phyloP scores from a whole-genome alignment of 768 basidiomycete species.

The Suillus sp. region DNA sequence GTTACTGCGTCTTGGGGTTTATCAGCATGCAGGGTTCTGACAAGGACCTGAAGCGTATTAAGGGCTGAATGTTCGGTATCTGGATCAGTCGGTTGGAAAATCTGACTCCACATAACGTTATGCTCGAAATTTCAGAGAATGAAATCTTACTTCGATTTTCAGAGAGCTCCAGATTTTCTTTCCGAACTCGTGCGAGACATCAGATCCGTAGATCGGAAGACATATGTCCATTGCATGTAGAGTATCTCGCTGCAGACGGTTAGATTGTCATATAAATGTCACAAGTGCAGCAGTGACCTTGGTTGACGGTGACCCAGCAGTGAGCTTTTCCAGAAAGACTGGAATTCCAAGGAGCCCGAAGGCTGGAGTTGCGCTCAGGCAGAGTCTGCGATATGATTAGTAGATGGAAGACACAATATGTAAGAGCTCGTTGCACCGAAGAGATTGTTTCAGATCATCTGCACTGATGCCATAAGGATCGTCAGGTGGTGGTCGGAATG shows the following conservation, averaged over 20 bases:
- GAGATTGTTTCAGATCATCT: constrained; percentile 75
- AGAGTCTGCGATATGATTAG: constrained; percentile 45
- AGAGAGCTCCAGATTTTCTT: constrained; percentile 87
- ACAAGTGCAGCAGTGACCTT: constrained; percentile 55
- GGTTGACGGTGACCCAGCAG: constrained; percentile 74
- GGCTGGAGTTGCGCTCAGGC: constrained; percentile 74
- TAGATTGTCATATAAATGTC: neutral
- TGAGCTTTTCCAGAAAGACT: constrained; percentile 89
- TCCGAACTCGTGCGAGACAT: constrained; percentile 59
- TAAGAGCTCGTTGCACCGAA: constrained; percentile 50
- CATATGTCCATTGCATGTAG: constrained; percentile 75
- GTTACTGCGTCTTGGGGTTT: constrained; percentile 41
- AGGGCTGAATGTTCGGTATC: constrained; percentile 77
- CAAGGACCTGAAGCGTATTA: constrained; percentile 67
- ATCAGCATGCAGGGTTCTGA: constrained; percentile 67
- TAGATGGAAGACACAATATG: neutral
- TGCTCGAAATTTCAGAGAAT: constrained; percentile 6
- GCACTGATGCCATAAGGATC: constrained; percentile 92
- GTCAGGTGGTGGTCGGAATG: constrained; percentile 90
- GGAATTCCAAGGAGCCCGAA: constrained; percentile 87
- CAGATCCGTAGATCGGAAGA: constrained; percentile 82
- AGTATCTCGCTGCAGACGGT: constrained; percentile 68
- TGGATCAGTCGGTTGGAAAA: constrained; percentile 88
- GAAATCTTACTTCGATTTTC: constrained; percentile 73
- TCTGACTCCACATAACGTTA: constrained; percentile 45